Evolutionary conservation across 1,139 yeast genomes (phyloP).

Genomic region (Oligophagozyma castellii): DNA sequence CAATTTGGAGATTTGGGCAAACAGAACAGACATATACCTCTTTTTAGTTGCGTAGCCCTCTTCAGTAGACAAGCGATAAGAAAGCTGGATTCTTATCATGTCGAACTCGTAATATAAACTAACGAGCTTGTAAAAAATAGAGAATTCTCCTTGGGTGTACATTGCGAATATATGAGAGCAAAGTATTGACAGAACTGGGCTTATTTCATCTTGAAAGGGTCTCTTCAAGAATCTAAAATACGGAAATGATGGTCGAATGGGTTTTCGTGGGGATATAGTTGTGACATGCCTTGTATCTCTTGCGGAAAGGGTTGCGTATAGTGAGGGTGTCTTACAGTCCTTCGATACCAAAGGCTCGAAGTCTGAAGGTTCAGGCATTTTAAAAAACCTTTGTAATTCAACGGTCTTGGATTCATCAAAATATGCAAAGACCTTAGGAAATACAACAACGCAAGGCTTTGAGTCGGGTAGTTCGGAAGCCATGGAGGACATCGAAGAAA

Average conservation of each 20-base stretch:
- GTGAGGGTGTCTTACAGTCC: slow-evolving; percentile 9
- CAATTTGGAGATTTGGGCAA: slow-evolving; percentile 56
- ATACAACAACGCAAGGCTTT: slow-evolving; percentile 37
- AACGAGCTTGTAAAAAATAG: slow-evolving; percentile 41
- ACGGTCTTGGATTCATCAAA: slow-evolving; percentile 19
- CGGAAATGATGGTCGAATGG: slow-evolving; percentile 41
- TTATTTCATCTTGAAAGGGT: slow-evolving; percentile 41
- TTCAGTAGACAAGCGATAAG: slow-evolving; percentile 42
- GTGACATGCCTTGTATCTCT: slow-evolving; percentile 11
- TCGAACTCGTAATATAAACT: slow-evolving; percentile 46
- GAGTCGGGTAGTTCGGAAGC: slow-evolving; percentile 47
- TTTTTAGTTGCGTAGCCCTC: slow-evolving; percentile 43
- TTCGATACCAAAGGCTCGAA: slow-evolving; percentile 28
- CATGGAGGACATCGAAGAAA: slow-evolving; percentile 32
- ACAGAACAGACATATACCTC: slow-evolving; percentile 45
- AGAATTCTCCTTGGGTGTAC: slow-evolving; percentile 57
- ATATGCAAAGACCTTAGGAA: slow-evolving; percentile 43
- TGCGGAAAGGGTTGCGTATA: slow-evolving; percentile 20
- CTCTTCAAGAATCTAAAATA: slow-evolving; percentile 31
- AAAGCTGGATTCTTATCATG: slow-evolving; percentile 46
- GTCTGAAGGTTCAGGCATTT: slow-evolving; percentile 21
- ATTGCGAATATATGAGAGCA: slow-evolving; percentile 54
- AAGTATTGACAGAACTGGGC: slow-evolving; percentile 41
- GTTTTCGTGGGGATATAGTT: slow-evolving; percentile 8
- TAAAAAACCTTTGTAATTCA: slow-evolving; percentile 18